Base-by-base conservation (phyloP, 352 stramenopile genomes). In the Hyaloperonospora brassicae region DNA sequence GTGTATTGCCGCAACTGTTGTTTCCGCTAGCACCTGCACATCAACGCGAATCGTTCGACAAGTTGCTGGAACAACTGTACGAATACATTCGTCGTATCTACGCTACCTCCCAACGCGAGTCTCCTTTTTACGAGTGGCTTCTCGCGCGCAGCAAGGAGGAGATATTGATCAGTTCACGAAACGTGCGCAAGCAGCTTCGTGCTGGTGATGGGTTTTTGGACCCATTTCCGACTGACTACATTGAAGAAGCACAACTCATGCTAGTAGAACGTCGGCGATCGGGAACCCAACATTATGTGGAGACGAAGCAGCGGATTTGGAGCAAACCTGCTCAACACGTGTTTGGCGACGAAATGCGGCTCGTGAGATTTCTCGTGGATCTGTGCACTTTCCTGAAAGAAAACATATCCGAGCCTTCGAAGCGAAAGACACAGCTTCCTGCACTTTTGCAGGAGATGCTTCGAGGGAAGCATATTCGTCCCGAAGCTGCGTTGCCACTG, bases 301-400 rank as follows among this genome's bases (percentile, higher is more conserved):
- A 83, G 23, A 61, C 66, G n/a, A 73, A 74, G 23, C 60, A 79
- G 35, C 62, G 59, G 5, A 40, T 78, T 25, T 62, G 52, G 47
- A 78, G 72, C 52, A 72, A 66, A 25, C 58, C 70, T 11, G 61
- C 66, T 22, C 55, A 81, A 6, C 70, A 79, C 44, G 68, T 85
- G 36, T 86, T 87, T 30, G 68, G 73, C 42, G 74, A 84, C 27
- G 70, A 75, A 44, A 55, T 87, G 39, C 68, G 75, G 44, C 59
- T 87, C 13, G 73, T 86, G 31, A 63, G 76, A 21, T 84, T 78
- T 34, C 58, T 87, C 2, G 72, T 86, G 21, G 76, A 86, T 17
- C 59, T 84, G 1, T 76, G 72, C 7, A 83, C 73, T n/a, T 84
- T 70, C 55, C 41, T 87, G 43, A 87, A 87, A 55, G 70, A 79